These are phyloP conservation scores for Babjeviella inositovora DNA, from an alignment of 805 yeast species.

Conservation along the genomic window DNA sequence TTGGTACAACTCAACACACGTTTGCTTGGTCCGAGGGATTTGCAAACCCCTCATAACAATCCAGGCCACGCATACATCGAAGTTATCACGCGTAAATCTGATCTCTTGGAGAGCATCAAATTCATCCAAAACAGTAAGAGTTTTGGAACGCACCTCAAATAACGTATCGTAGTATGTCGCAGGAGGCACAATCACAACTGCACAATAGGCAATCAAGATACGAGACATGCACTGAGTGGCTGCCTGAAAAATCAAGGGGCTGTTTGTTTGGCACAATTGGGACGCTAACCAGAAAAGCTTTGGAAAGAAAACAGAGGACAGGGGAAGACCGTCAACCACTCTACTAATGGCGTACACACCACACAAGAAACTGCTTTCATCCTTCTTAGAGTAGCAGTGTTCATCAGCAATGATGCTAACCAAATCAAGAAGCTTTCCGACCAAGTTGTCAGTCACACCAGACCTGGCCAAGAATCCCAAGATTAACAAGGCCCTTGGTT, in stretches of 20 bases:
- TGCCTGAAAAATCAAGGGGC: no score
- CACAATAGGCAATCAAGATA: no score
- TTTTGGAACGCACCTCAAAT: no score
- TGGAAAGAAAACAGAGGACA: slow-evolving; percentile 10
- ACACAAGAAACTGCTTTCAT: slow-evolving; percentile 14
- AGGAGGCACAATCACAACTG: no score
- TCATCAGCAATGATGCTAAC: slow-evolving; percentile 3
- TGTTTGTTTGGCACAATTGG: no score
- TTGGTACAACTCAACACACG: slow-evolving; percentile 27
- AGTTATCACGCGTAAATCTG: slow-evolving; percentile 21
- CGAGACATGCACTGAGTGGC: no score
- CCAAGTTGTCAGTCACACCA: slow-evolving; percentile 45
- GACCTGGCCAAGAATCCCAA: slow-evolving; percentile 52
- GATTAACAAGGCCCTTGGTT: slow-evolving; percentile 50
- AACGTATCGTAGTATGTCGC: no score
- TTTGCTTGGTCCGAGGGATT: slow-evolving; percentile 34
- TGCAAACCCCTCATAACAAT: slow-evolving; percentile 40
- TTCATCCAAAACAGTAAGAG: slow-evolving; percentile 14
- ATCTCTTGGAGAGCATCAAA: slow-evolving; percentile 25
- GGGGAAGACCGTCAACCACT: slow-evolving; percentile 30
- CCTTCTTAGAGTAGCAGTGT: slow-evolving; percentile 10
- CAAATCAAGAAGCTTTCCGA: slow-evolving; percentile 13
- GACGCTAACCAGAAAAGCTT: slow-evolving; percentile 20
- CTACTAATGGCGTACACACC: slow-evolving; percentile 26
- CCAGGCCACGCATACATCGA: slow-evolving; percentile 32